These are phyloP conservation scores for Paragyromitra xinjiangensis DNA, from an alignment of 495 filamentous ascomycete genomes.

Conservation along the genomic window DNA sequence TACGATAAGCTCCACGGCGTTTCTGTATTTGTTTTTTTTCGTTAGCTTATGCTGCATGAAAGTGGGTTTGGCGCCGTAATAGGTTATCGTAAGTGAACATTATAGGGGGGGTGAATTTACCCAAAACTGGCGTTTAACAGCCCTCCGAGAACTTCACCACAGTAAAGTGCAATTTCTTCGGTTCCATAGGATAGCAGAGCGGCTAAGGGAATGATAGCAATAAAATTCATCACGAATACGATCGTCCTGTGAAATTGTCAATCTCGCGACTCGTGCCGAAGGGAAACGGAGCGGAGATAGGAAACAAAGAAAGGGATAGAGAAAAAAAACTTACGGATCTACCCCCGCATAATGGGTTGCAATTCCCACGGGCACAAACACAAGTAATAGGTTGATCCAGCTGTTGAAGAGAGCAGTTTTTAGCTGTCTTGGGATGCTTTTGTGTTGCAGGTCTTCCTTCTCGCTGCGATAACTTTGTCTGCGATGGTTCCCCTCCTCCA, in stretches of 20 bases:
- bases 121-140: constrained; percentile 89
- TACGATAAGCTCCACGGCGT: constrained; percentile 92
- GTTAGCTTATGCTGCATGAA: not conserved
- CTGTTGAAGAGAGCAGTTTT: constrained; percentile 76
- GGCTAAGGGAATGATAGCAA: constrained; percentile 89
- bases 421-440: constrained; percentile 75
- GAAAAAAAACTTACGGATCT: constrained; percentile 18
- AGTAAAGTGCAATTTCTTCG: constrained; percentile 82
- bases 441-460: constrained; percentile 63
- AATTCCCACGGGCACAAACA: constrained; percentile 82
- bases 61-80: not conserved
- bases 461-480: constrained; percentile 58
- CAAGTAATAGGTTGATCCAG: constrained; percentile 83
- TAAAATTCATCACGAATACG: constrained; percentile 87
- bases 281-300: not conserved
- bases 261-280: constrained; percentile 9
- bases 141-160: constrained; percentile 86
- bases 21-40: constrained; percentile 62
- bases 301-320: not conserved
- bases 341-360: constrained; percentile 68
- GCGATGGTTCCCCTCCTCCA: constrained; percentile 52
- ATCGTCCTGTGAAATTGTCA: constrained; percentile 62
- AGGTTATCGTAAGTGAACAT: not conserved
- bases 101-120: constrained; percentile 61
- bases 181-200: constrained; percentile 89